Evolutionary conservation across 805 yeast species (phyloP).

Genomic region (Saccharomycopsis fibuligera): DNA sequence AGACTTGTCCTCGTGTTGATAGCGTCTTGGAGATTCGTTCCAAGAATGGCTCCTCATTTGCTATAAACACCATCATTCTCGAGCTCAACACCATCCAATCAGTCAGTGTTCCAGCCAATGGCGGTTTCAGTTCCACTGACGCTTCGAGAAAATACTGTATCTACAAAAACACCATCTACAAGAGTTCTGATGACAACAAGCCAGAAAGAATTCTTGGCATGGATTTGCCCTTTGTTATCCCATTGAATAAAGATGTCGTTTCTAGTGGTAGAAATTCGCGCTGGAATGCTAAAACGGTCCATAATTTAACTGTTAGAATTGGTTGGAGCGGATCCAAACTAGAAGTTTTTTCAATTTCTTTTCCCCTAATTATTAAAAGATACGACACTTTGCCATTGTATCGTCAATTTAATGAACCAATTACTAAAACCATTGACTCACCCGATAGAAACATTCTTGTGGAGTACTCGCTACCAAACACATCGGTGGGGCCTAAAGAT

Average conservation of each 20-base stretch:
- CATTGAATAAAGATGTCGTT: slow-evolving; percentile 45
- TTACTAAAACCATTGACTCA: slow-evolving; percentile 38
- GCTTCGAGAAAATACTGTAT: slow-evolving; percentile 31
- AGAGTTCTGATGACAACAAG: slow-evolving; percentile 26
- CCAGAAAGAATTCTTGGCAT: slow-evolving; percentile 43
- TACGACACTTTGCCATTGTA: slow-evolving; percentile 53
- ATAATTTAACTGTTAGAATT: slow-evolving; percentile 35
- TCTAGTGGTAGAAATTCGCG: slow-evolving; percentile 44
- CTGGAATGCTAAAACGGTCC: slow-evolving; percentile 44
- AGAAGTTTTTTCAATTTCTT: slow-evolving; percentile 26
- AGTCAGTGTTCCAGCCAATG: slow-evolving; percentile 34
- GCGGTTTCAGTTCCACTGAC: slow-evolving; percentile 31
- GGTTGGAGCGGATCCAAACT: slow-evolving; percentile 16
- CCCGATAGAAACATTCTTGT: slow-evolving; percentile 43
- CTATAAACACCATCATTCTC: slow-evolving; percentile 41
- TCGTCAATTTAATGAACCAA: slow-evolving; percentile 48
- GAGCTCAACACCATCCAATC: slow-evolving; percentile 46
- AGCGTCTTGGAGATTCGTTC: slow-evolving; percentile 52
- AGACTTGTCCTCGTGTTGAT: slow-evolving; percentile 53
- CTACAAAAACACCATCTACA: slow-evolving; percentile 32
- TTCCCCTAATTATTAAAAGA: slow-evolving; percentile 48
- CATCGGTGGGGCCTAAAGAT: slow-evolving; percentile 58
- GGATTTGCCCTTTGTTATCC: slow-evolving; percentile 54
- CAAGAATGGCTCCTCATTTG: slow-evolving; percentile 40
- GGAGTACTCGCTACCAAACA: slow-evolving; percentile 41